phyloP scores from a whole-genome alignment of 2,329 filamentous ascomycete species.

The Cytospora paraplurivora region DNA sequence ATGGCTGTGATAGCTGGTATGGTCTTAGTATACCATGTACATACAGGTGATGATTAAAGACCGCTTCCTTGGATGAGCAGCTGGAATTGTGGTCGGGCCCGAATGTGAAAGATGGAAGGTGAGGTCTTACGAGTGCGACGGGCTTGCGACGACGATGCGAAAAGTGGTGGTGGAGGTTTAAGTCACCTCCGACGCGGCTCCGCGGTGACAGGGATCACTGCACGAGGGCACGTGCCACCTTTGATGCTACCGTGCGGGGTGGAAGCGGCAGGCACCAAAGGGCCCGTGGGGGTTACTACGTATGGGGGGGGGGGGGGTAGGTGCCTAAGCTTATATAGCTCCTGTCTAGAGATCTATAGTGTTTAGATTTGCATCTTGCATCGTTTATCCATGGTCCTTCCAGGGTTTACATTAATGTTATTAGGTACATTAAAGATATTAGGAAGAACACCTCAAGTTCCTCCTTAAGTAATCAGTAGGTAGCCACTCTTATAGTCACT shows the following conservation, averaged over 20 bases:
- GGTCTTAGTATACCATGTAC: neutral
- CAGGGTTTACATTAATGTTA: too few species aligned
- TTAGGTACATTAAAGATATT: too few species aligned
- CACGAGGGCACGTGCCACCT: neutral
- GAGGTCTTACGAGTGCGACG: neutral
- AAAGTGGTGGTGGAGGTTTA: conserved; percentile 41
- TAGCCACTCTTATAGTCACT: too few species aligned
- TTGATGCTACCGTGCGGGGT: too few species aligned
- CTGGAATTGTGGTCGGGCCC: neutral
- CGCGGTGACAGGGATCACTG: conserved; percentile 1
- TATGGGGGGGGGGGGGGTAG: too few species aligned
- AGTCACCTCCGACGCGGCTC: conserved; percentile 34
- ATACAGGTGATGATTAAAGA: neutral
- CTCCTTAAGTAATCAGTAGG: too few species aligned
- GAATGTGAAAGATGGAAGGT: neutral
- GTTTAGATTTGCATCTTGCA: too few species aligned
- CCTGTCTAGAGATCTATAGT: too few species aligned
- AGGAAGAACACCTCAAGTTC: too few species aligned
- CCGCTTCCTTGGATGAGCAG: neutral
- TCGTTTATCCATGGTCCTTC: too few species aligned
- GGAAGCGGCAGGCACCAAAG: too few species aligned
- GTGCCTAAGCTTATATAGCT: too few species aligned
- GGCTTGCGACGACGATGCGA: conserved; percentile 31
- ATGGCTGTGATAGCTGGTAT: neutral
- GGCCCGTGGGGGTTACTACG: neutral